Evolutionary conservation across 2,329 filamentous ascomycete genomes (phyloP).

Genomic region (Fusarium pininemorale): DNA sequence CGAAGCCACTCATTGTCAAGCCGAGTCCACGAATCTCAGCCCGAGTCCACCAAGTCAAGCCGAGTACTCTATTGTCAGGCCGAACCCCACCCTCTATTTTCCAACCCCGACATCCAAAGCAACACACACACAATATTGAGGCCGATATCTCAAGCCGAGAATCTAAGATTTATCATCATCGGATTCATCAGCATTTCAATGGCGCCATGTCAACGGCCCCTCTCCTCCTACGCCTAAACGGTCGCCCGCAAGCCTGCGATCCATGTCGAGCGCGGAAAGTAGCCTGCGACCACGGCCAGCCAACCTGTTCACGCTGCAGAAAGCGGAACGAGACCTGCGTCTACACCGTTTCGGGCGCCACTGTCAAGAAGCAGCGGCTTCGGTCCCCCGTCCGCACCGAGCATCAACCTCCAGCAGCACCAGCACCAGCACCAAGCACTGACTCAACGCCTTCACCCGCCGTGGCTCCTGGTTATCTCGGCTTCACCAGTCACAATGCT

Average conservation of each 20-base stretch:
- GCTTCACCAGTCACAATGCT: slow-evolving; percentile 55
- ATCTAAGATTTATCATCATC: slow-evolving; percentile 15
- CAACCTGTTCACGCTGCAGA: slow-evolving; percentile 51
- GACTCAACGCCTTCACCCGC: slow-evolving; percentile 32
- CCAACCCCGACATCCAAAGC: neutral
- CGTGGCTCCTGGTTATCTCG: slow-evolving; percentile 51
- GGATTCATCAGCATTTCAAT: slow-evolving; percentile 7
- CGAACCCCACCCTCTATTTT: neutral
- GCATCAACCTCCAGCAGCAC: neutral
- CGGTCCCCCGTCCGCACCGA: slow-evolving; percentile 1
- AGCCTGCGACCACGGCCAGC: slow-evolving; percentile 55
- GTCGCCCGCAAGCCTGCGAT: slow-evolving; percentile 45
- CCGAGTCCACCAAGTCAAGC: slow-evolving; percentile 12
- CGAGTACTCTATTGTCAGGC: neutral
- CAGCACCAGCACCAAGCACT: neutral
- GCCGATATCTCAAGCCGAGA: slow-evolving; percentile 14
- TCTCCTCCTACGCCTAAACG: slow-evolving; percentile 42
- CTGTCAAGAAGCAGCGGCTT: slow-evolving; percentile 26
- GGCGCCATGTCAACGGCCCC: slow-evolving; percentile 27
- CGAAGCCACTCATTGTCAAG: neutral
- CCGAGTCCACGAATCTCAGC: neutral
- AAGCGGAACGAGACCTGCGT: slow-evolving; percentile 50
- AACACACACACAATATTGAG: neutral
- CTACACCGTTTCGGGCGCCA: slow-evolving; percentile 44
- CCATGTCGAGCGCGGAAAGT: slow-evolving; percentile 54